phyloP scores from a whole-genome alignment of 2,329 filamentous ascomycete genomes.

The Hypoxylon sp. region DNA sequence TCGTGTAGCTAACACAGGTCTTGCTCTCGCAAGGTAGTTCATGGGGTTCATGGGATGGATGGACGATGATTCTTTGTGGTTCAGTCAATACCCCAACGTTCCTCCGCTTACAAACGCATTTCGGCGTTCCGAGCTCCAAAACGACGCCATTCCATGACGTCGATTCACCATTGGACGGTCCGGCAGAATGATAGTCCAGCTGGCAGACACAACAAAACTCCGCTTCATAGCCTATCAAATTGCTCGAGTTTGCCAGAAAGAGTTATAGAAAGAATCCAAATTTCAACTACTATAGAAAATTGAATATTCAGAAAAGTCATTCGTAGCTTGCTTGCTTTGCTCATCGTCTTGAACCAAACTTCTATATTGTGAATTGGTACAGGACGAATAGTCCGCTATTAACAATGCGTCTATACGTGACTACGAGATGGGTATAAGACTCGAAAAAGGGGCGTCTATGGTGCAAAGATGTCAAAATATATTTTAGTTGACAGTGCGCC shows the following conservation, averaged over 20 bases:
- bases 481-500: neutral
- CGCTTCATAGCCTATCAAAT: slow-evolving; percentile 19
- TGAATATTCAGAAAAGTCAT: neutral
- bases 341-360: neutral
- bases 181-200: slow-evolving; percentile 6
- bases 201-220: slow-evolving; percentile 13
- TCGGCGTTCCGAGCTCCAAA: slow-evolving; percentile 14
- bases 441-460: neutral
- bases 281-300: neutral
- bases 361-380: neutral
- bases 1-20: slow-evolving; percentile 55
- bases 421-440: neutral
- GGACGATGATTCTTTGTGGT: slow-evolving; percentile 16
- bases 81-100: slow-evolving; percentile 4
- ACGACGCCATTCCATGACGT: slow-evolving; percentile 46
- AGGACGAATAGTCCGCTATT: neutral
- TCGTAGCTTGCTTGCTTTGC: neutral
- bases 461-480: neutral
- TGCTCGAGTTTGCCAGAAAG: slow-evolving; percentile 26
- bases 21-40: slow-evolving; percentile 60
- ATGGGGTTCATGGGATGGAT: slow-evolving; percentile 52
- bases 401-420: neutral
- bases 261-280: neutral
- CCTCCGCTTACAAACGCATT: slow-evolving; percentile 48
- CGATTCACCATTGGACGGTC: slow-evolving; percentile 34